Percentiles rank a stretch among this genome's conserved stretches.
These are phyloP conservation scores for Medakamo hakoo DNA, from an alignment of 139 green algal species.

Conservation along the genomic window DNA sequence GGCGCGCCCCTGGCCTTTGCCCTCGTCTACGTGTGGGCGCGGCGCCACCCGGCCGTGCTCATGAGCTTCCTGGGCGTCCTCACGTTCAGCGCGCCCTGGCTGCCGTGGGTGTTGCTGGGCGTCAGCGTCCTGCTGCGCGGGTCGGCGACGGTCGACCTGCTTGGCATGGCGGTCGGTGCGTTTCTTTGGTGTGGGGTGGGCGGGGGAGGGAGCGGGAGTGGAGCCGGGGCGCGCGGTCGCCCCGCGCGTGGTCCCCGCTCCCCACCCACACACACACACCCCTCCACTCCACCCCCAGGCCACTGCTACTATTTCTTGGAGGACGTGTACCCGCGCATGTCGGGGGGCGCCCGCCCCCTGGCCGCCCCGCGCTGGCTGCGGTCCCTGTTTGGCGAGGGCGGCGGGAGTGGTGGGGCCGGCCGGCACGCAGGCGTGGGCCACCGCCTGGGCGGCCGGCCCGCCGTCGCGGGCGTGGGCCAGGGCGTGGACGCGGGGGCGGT, in stretches of 20 bases:
- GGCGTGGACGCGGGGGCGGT: not conserved
- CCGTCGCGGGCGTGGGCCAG: too few species aligned
- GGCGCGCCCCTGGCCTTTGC: conserved; percentile 94
- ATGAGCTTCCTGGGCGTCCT: conserved; percentile 95
- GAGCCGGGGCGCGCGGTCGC: not conserved
- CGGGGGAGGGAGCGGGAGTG: not conserved
- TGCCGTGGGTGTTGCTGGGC: conserved; percentile 94
- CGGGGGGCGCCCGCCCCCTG: conserved; percentile 41
- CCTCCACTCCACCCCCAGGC: conserved; percentile 21
- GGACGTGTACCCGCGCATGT: conserved; percentile 93
- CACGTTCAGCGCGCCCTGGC: conserved; percentile 95
- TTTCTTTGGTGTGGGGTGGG: not conserved
- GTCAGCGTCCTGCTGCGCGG: conserved; percentile 84
- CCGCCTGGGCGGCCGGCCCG: not conserved
- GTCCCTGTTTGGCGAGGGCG: conserved; percentile 38
- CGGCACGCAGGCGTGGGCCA: too few species aligned
- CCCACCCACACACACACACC: not conserved
- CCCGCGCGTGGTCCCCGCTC: not conserved
- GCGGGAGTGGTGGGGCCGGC: too few species aligned
- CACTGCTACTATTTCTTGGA: conserved; percentile 96
- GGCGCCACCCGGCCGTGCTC: conserved; percentile 77
- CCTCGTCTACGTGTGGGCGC: conserved; percentile 97
- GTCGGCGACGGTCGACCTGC: conserved; percentile 74
- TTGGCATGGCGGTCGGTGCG: conserved; percentile 75
- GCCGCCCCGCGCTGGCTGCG: conserved; percentile 57